Evolutionary conservation across 495 filamentous ascomycete genomes (phyloP).

Genomic region (Xylaria bambusicola): DNA sequence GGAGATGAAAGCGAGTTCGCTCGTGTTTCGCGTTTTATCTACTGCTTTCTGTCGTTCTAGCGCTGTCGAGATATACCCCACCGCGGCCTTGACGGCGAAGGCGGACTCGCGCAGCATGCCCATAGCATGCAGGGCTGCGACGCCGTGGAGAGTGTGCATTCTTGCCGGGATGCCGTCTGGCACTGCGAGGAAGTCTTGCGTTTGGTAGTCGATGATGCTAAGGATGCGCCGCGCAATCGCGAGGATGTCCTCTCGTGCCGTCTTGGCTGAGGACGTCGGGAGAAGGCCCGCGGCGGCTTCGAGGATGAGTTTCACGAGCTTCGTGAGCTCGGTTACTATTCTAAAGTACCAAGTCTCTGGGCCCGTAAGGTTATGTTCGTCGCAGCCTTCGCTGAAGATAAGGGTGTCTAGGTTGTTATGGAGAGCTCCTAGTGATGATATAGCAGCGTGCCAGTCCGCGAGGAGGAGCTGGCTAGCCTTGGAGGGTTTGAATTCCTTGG

Average conservation of each 20-base stretch:
- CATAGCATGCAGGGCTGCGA: conserved; percentile 34
- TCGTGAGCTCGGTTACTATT: conserved; percentile 19
- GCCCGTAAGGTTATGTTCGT: conserved; percentile 24
- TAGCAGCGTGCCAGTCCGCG: conserved; percentile 38
- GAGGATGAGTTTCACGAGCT: conserved; percentile 25
- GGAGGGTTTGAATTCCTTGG: conserved; percentile 45
- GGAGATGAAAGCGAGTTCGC: conserved; percentile 37
- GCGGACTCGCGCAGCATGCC: conserved; percentile 41
- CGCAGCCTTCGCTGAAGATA: conserved; percentile 18
- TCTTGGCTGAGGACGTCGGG: conserved; percentile 1
- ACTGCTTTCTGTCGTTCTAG: conserved; percentile 40
- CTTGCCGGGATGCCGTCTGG: conserved; percentile 22
- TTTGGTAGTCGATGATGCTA: conserved; percentile 25
- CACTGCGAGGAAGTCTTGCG: conserved; percentile 23
- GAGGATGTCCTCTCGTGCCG: conserved; percentile 8
- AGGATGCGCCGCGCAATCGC: conserved; percentile 14
- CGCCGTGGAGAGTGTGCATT: conserved; percentile 26
- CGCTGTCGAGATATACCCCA: conserved; percentile 32
- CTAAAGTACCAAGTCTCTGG: conserved; percentile 23
- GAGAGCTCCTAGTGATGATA: conserved; percentile 29
- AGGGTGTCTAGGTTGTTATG: conserved; percentile 37
- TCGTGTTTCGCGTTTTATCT: conserved; percentile 40
- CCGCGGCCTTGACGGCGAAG: conserved; percentile 35
- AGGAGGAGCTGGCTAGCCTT: conserved; percentile 34
- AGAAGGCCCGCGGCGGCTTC: background rate